Evolutionary conservation across 495 filamentous ascomycete species (phyloP).

Genomic region (Daldinia bambusicola): DNA sequence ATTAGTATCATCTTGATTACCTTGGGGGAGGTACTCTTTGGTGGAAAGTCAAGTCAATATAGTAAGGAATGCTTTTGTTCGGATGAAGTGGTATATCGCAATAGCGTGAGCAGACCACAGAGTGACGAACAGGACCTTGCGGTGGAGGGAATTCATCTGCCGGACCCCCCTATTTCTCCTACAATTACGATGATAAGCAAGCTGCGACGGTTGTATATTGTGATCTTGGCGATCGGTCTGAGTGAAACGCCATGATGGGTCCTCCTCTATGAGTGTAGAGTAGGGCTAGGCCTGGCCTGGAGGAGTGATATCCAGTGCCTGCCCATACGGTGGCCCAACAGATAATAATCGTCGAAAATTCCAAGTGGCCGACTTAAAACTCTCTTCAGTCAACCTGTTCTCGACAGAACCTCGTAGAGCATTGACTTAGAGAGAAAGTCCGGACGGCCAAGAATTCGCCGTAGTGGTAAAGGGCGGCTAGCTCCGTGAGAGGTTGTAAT

Average conservation of each 20-base stretch:
- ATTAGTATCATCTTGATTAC: background rate
- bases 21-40: background rate
- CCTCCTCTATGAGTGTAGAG: background rate
- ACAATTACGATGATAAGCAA: background rate
- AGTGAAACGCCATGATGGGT: background rate
- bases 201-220: background rate
- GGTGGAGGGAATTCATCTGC: background rate
- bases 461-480: background rate
- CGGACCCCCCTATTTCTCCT: background rate
- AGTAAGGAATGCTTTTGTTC: background rate
- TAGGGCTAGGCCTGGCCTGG: background rate
- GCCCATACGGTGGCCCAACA: background rate
- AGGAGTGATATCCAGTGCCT: background rate
- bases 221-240: background rate
- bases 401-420: background rate
- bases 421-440: background rate
- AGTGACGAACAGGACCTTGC: background rate
- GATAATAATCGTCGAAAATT: background rate
- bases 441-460: background rate
- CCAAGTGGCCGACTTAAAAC: background rate
- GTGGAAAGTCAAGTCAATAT: background rate
- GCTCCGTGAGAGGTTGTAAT: conserved; percentile 1
- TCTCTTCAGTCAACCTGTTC: background rate
- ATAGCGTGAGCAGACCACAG: background rate
- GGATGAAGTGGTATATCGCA: background rate